Base-by-base conservation (phyloP, 2,329 filamentous ascomycete species). In the Trichoderma atrobrunneum region DNA sequence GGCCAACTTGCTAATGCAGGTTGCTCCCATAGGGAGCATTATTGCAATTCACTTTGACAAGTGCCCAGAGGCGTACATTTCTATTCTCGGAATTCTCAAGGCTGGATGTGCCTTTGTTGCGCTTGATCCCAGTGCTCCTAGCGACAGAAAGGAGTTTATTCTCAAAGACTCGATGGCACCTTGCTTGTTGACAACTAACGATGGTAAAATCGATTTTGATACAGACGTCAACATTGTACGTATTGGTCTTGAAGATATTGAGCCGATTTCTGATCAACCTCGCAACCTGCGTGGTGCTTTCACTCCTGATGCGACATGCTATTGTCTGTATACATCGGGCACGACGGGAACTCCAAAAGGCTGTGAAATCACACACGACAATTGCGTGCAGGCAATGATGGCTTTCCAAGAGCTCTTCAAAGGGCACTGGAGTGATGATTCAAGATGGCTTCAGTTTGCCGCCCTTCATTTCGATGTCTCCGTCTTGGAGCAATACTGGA, bases 381-480 rank as follows among this genome's bases (percentile, higher is more conserved):
- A 97, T 79, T 89, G 92, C 0, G 92, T 97, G 0, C 95, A 98
- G 79, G 93, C 94, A 30, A 93, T 98, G 89, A 87, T 95, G 69
- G 90, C 94, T 0, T 98, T 98, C 79, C 91, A 93, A 76, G 84
- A 90, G 34, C 85, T 98, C 0, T 97, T 98, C 78, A 81, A 82
- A 6, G 89, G 87, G 0, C 92, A 93, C 76, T 97, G 94, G 93
- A 87, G 92, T 54, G 77, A 85, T 0, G 79, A 87, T 0, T 97
- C 94, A 0, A 89, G 92, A 72, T 98, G 94, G 91, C 85, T 98
- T 1, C 95, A 98, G 78, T 98, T 98, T 78, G 95, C 95, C 1
- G 95, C 94, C 0, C 93, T 97, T 71, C 95, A 97, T 80, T 98
- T 98, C 73, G 95, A 98, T 77, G 95, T 98, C 5, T 96, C 93